Evolutionary conservation across 495 filamentous ascomycete species (phyloP).

Genomic region (Penicilliopsis zonata): DNA sequence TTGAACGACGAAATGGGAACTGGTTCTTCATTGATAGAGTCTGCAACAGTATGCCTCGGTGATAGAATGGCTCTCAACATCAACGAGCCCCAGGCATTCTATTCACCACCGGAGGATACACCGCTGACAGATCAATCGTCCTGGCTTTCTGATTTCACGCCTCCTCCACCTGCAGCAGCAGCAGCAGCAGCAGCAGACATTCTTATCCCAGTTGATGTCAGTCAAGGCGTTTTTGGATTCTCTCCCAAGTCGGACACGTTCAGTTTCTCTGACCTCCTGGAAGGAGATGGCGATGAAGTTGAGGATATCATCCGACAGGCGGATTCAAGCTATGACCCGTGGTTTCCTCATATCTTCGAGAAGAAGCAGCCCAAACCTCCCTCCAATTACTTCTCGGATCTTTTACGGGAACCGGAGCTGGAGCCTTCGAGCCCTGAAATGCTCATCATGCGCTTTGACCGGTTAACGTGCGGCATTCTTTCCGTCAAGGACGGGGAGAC

Average conservation of each 20-base stretch:
- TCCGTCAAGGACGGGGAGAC: slow-evolving; percentile 58
- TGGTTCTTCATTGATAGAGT: too few species aligned
- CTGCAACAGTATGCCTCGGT: too few species aligned
- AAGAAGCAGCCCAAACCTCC: neutral
- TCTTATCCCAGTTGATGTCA: slow-evolving; percentile 1
- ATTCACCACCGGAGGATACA: slow-evolving; percentile 7
- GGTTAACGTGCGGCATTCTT: slow-evolving; percentile 63
- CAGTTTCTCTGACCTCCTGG: slow-evolving; percentile 24
- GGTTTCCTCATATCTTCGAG: slow-evolving; percentile 17
- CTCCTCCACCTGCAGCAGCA: slow-evolving; percentile 3
- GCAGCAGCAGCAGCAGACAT: too few species aligned
- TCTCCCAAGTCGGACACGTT: slow-evolving; percentile 7
- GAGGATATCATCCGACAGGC: slow-evolving; percentile 48
- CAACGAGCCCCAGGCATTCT: slow-evolving; percentile 2
- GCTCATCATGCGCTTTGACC: slow-evolving; percentile 56
- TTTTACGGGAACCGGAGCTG: slow-evolving; percentile 30
- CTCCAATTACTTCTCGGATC: too few species aligned
- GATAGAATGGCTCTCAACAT: slow-evolving; percentile 8
- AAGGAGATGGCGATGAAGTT: slow-evolving; percentile 38
- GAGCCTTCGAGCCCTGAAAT: slow-evolving; percentile 45
- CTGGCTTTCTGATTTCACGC: slow-evolving; percentile 8
- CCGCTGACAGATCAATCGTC: slow-evolving; percentile 6
- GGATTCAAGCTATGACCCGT: slow-evolving; percentile 22
- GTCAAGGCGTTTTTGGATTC: slow-evolving; percentile 3
- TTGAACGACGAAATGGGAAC: too few species aligned